A percentile compares a stretch with the other conserved stretches of the same genome.
These are phyloP conservation scores for Pseudogymnoascus sp. DNA, from an alignment of 2,329 filamentous ascomycete genomes.

Conservation along the genomic window DNA sequence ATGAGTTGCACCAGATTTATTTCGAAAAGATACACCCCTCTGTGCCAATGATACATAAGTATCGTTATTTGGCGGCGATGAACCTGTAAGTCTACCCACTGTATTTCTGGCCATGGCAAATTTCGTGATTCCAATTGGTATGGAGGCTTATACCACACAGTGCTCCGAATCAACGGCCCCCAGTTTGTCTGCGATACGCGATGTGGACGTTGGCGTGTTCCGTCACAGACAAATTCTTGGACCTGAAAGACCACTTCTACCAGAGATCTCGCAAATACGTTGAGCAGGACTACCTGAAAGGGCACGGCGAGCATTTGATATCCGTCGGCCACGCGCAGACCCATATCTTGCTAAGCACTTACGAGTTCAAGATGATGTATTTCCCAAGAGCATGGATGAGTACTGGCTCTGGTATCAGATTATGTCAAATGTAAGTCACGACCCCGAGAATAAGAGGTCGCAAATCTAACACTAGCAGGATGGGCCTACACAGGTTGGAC, in stretches of 20 bases:
- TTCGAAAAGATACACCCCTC: slow-evolving; percentile 87
- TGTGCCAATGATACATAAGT: slow-evolving; percentile 80
- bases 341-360: slow-evolving; percentile 69
- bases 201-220: slow-evolving; percentile 95
- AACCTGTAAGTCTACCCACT: slow-evolving; percentile 50
- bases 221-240: slow-evolving; percentile 70
- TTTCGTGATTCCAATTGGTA: not conserved
- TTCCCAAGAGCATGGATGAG: slow-evolving; percentile 95
- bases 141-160: slow-evolving; percentile 29
- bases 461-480: slow-evolving; percentile 57
- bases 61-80: slow-evolving; percentile 80
- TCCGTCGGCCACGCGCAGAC: slow-evolving; percentile 80
- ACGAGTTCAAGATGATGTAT: slow-evolving; percentile 97
- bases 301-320: slow-evolving; percentile 82
- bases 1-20: slow-evolving; percentile 69
- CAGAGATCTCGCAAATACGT: slow-evolving; percentile 81
- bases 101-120: slow-evolving; percentile 6
- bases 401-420: slow-evolving; percentile 68
- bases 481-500: slow-evolving; percentile 82
- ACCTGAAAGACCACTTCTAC: slow-evolving; percentile 83
- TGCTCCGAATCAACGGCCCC: slow-evolving; percentile 75
- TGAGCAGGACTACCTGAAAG: slow-evolving; percentile 83
- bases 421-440: slow-evolving; percentile 66
- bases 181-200: slow-evolving; percentile 81
- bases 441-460: slow-evolving; percentile 38